These are phyloP conservation scores for Fusarium albidum DNA, from an alignment of 2,329 filamentous ascomycete species.

Conservation along the genomic window DNA sequence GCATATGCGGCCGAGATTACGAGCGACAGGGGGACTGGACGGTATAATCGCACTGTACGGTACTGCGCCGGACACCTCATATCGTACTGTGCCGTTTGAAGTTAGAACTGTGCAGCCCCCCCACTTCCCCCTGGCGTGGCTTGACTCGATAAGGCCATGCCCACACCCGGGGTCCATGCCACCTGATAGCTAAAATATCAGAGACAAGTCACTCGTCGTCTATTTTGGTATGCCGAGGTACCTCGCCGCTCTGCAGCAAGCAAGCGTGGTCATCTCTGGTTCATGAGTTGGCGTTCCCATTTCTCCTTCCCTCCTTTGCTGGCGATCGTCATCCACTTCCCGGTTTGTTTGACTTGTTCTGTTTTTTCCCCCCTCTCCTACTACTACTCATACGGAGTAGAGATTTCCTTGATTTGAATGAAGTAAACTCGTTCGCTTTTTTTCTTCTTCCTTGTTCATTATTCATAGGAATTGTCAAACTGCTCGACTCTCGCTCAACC, in stretches of 20 bases:
- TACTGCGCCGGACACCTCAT: no score
- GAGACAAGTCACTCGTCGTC: slow-evolving; percentile 20
- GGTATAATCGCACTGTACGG: slow-evolving; percentile 29
- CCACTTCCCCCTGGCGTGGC: slow-evolving; percentile 26
- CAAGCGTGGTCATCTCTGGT: slow-evolving; percentile 25
- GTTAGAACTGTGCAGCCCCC: slow-evolving; percentile 23
- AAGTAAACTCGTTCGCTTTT: slow-evolving; percentile 8
- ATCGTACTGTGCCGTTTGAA: slow-evolving; percentile 19
- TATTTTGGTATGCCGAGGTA: slow-evolving; percentile 19
- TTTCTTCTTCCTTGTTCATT: slow-evolving; percentile 11
- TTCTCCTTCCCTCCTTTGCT: slow-evolving; percentile 27
- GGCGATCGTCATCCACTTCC: slow-evolving; percentile 41
- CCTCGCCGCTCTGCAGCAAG: slow-evolving; percentile 7
- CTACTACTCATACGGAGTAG: no score
- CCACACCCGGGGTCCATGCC: slow-evolving; percentile 21
- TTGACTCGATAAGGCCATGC: slow-evolving; percentile 40
- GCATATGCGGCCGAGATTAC: slow-evolving; percentile 42
- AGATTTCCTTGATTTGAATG: slow-evolving; percentile 21
- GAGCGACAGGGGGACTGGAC: slow-evolving; percentile 24
- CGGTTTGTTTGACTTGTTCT: slow-evolving; percentile 33
- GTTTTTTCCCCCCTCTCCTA: slow-evolving; percentile 22
- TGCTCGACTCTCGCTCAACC: slow-evolving; percentile 15
- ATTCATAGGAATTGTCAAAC: neutral
- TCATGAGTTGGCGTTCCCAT: slow-evolving; percentile 14
- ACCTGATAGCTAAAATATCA: slow-evolving; percentile 7